phyloP scores from a whole-genome alignment of 2,329 filamentous ascomycete genomes.

The Aureobasidium sp. region DNA sequence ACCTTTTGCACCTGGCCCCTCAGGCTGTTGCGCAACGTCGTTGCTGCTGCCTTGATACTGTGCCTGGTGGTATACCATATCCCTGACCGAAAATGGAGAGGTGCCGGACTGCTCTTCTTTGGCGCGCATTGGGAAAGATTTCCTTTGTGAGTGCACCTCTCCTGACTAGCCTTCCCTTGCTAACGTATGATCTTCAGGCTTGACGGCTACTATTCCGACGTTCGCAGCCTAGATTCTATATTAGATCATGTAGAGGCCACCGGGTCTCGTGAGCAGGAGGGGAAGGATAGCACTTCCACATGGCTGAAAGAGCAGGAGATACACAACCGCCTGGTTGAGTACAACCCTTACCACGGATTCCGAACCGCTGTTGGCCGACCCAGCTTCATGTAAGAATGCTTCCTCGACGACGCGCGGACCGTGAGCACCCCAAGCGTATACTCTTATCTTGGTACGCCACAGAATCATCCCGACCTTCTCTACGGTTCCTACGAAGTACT shows the following conservation, averaged over 20 bases:
- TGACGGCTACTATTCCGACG: background rate
- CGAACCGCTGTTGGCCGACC: constrained; percentile 38
- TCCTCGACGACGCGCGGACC: constrained; percentile 51
- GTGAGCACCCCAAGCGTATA: constrained; percentile 53
- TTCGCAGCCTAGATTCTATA: background rate
- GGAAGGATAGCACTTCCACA: too few species aligned
- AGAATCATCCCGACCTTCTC: constrained; percentile 40
- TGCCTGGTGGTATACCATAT: background rate
- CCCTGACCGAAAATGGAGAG: background rate
- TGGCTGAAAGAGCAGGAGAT: background rate
- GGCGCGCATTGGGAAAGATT: background rate
- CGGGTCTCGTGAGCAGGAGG: background rate
- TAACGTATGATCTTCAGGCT: background rate
- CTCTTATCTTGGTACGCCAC: constrained; percentile 50
- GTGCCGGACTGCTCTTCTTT: background rate
- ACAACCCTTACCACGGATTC: background rate
- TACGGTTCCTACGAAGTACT: constrained; percentile 42
- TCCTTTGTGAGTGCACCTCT: background rate
- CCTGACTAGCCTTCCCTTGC: background rate
- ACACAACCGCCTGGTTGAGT: background rate
- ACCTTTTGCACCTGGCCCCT: background rate
- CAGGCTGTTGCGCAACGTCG: background rate
- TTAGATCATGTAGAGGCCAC: background rate
- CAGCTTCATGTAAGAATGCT: constrained; percentile 38
- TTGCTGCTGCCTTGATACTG: background rate